Percentiles rank a stretch among this genome's conserved stretches.
These are phyloP conservation scores for Leccinellum luteum DNA, from an alignment of 768 basidiomycete species.

Conservation along the genomic window DNA sequence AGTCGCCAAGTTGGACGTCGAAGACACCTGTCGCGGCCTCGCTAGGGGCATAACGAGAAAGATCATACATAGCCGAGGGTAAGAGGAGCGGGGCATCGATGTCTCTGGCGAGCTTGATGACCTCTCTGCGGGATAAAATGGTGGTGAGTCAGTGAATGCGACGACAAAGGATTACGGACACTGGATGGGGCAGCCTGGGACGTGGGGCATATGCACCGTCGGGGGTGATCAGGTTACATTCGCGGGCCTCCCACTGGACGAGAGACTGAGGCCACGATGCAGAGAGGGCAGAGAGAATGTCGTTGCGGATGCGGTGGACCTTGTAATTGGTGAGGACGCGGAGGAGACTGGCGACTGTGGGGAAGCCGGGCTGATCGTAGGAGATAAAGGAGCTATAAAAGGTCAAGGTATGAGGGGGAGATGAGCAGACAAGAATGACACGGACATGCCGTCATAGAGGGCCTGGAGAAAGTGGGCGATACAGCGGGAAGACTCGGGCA, in stretches of 20 bases:
- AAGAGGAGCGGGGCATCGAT: conserved; percentile 55
- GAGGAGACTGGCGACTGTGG: conserved; percentile 53
- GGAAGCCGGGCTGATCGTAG: conserved; percentile 50
- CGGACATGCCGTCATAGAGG: conserved; percentile 72
- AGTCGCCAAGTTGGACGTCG: conserved; percentile 37
- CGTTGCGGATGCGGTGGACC: conserved; percentile 54
- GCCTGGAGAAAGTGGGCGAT: conserved; percentile 58
- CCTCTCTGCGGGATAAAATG: conserved; percentile 38
- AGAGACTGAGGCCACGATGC: conserved; percentile 62
- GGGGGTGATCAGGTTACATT: conserved; percentile 50
- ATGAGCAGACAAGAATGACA: not conserved
- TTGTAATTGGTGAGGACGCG: conserved; percentile 64
- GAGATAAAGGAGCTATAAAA: conserved; percentile 43
- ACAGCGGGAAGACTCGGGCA: conserved; percentile 57
- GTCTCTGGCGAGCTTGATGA: conserved; percentile 66
- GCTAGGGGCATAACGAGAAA: conserved; percentile 66
- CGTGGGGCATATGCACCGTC: conserved; percentile 58
- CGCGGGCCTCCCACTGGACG: conserved; percentile 63
- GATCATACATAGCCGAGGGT: conserved; percentile 78
- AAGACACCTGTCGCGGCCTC: conserved; percentile 54
- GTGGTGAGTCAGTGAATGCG: conserved; percentile 5
- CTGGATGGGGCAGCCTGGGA: conserved; percentile 58
- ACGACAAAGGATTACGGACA: conserved; percentile 42
- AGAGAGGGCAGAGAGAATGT: conserved; percentile 52
- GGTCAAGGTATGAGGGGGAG: conserved; percentile 14